Percentiles rank a stretch among this genome's conserved stretches.
Evolutionary conservation across 202 grass and related monocot genomes (phyloP).

Genomic region (Hordeum pubiflorum): DNA sequence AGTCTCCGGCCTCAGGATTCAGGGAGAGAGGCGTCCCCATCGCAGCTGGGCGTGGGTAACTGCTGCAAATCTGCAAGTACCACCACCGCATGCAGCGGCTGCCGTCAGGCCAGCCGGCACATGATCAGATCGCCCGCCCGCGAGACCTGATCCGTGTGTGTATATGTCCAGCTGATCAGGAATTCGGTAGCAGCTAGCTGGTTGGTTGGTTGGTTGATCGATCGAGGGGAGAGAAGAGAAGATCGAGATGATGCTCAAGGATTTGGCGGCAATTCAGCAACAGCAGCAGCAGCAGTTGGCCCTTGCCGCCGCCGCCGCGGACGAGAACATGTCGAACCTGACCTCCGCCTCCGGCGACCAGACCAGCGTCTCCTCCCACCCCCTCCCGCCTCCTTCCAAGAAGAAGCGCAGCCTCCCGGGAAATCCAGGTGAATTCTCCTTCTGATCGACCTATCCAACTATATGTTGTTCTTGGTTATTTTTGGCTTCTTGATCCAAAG

Average conservation of each 20-base stretch:
- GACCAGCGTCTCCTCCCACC: slow-evolving; percentile 66
- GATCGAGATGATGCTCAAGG: slow-evolving; percentile 60
- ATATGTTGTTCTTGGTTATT: not conserved
- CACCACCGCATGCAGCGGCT: not conserved
- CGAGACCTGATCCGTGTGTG: slow-evolving; percentile 27
- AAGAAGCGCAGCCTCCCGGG: slow-evolving; percentile 94
- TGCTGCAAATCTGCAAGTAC: slow-evolving; percentile 35
- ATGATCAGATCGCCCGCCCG: slow-evolving; percentile 1
- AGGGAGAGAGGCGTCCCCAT: slow-evolving; percentile 3
- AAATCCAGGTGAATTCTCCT: slow-evolving; percentile 56
- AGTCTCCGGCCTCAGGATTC: not conserved
- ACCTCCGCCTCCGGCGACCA: slow-evolving; percentile 84
- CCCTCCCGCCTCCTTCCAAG: slow-evolving; percentile 46
- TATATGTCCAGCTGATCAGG: not conserved
- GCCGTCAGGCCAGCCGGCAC: not conserved
- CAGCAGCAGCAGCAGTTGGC: slow-evolving; percentile 31
- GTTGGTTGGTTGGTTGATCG: not conserved
- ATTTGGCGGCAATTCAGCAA: slow-evolving; percentile 52
- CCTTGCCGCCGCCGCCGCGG: slow-evolving; percentile 21
- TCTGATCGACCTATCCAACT: not conserved
- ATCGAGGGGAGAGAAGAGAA: not conserved
- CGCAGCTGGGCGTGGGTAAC: slow-evolving; percentile 15
- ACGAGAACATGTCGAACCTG: slow-evolving; percentile 95
- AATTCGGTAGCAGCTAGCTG: not conserved
- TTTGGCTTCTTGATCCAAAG: not conserved